phyloP scores from a whole-genome alignment of 225 moss, liverwort and hornwort genomes.

The Antitrichia curtipendula region DNA sequence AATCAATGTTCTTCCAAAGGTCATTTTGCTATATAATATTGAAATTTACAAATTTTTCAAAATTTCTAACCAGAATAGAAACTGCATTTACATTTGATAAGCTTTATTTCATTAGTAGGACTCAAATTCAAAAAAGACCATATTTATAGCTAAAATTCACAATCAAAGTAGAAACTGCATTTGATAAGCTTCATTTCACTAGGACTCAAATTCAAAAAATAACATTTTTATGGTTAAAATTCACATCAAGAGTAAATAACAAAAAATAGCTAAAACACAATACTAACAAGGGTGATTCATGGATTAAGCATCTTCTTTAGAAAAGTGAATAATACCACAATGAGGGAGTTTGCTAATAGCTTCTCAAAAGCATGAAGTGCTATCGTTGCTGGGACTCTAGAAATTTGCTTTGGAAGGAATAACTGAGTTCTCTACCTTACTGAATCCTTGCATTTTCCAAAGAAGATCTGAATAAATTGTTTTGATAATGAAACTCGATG shows the following conservation, averaged over 20 bases:
- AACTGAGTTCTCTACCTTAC: neutral
- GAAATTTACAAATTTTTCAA: neutral
- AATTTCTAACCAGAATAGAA: accelerated
- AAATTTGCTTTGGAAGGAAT: neutral
- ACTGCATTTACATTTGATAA: neutral
- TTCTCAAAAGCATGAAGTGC: neutral
- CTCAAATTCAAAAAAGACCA: no score
- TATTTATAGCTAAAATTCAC: no score
- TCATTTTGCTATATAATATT: no score
- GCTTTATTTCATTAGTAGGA: no score
- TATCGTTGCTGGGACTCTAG: neutral
- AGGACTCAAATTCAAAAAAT: no score
- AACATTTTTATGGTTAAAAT: no score
- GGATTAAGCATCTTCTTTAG: no score
- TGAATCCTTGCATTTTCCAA: neutral
- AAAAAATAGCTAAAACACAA: neutral
- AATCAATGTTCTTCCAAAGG: no score
- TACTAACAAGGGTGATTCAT: neutral
- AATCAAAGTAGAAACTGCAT: no score
- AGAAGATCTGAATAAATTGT: neutral
- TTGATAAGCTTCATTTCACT: no score
- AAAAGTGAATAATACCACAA: no score
- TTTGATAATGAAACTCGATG: neutral
- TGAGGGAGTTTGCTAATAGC: no score
- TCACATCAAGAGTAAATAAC: neutral